These are phyloP conservation scores for Phyllosticta citribraziliensis DNA, from an alignment of 2,329 filamentous ascomycete species.

Conservation along the genomic window DNA sequence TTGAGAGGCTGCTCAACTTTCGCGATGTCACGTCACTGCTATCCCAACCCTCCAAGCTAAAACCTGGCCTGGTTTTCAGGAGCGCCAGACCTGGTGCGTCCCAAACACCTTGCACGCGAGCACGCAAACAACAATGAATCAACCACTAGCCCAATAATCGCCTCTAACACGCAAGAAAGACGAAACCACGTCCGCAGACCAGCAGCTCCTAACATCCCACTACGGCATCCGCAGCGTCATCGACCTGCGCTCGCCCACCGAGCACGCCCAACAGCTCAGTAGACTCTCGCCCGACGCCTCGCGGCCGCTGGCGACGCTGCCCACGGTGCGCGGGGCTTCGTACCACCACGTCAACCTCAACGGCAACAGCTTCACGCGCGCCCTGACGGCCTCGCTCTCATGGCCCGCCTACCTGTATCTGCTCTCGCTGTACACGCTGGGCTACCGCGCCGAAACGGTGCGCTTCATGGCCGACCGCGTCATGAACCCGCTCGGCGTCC, in stretches of 20 bases:
- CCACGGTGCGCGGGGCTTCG: constrained; percentile 52
- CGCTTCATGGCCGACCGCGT: constrained; percentile 58
- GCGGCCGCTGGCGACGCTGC: constrained; percentile 37
- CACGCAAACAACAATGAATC: neutral
- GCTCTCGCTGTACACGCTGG: constrained; percentile 51
- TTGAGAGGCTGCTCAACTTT: constrained; percentile 27
- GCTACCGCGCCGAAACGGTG: constrained; percentile 61
- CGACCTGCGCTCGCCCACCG: constrained; percentile 70
- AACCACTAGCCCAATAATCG: constrained; percentile 10
- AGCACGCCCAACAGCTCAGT: constrained; percentile 58
- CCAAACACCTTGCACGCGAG: neutral
- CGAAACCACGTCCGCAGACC: constrained; percentile 59
- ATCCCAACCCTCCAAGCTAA: constrained; percentile 12
- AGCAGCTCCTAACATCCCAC: constrained; percentile 46
- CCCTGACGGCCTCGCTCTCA: constrained; percentile 57
- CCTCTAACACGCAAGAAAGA: constrained; percentile 35
- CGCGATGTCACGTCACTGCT: constrained; percentile 18
- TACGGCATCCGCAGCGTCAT: constrained; percentile 62
- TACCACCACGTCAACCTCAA: constrained; percentile 66
- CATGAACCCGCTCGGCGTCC: constrained; percentile 62
- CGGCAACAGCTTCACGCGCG: constrained; percentile 58
- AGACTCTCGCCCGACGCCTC: constrained; percentile 46
- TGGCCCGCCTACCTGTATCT: constrained; percentile 58
- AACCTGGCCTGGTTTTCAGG: constrained; percentile 22
- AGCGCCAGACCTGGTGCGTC: constrained; percentile 25